phyloP scores from a whole-genome alignment of 2,329 filamentous ascomycete species.

The Hymenoscyphus fraxineus region DNA sequence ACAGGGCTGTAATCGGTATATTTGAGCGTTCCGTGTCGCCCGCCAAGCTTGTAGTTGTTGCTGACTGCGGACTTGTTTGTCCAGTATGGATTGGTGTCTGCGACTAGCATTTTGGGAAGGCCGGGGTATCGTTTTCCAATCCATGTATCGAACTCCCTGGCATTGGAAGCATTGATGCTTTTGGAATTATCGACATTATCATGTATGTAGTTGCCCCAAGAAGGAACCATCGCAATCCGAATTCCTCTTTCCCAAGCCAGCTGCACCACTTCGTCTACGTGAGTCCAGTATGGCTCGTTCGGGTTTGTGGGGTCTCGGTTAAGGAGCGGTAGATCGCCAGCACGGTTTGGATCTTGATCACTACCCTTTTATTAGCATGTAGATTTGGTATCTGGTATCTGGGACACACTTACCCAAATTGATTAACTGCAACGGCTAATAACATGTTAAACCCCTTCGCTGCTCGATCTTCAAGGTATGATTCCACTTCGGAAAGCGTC shows the following conservation, averaged over 20 bases:
- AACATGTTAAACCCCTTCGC: not conserved
- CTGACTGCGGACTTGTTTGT: conserved; percentile 5
- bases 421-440: not conserved
- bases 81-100: conserved; percentile 9
- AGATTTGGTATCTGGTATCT: not conserved
- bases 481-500: conserved; percentile 2
- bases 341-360: conserved; percentile 7
- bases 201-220: conserved; percentile 11
- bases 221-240: conserved; percentile 7
- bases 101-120: conserved; percentile 7
- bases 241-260: conserved; percentile 4
- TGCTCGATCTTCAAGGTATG: conserved; percentile 3
- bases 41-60: not conserved
- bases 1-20: not conserved
- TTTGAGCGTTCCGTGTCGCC: not conserved
- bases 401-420: not conserved
- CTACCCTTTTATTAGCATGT: not conserved
- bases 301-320: conserved; percentile 8
- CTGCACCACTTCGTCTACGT: conserved; percentile 1
- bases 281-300: conserved; percentile 5
- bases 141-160: not conserved
- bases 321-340: conserved; percentile 9
- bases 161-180: conserved; percentile 7
- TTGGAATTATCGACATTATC: not conserved
- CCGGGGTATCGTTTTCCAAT: not conserved